A percentile compares a stretch with the other conserved stretches of the same genome.
Evolutionary conservation across 805 yeast genomes (phyloP).

Genomic region (Pichia scutulata): DNA sequence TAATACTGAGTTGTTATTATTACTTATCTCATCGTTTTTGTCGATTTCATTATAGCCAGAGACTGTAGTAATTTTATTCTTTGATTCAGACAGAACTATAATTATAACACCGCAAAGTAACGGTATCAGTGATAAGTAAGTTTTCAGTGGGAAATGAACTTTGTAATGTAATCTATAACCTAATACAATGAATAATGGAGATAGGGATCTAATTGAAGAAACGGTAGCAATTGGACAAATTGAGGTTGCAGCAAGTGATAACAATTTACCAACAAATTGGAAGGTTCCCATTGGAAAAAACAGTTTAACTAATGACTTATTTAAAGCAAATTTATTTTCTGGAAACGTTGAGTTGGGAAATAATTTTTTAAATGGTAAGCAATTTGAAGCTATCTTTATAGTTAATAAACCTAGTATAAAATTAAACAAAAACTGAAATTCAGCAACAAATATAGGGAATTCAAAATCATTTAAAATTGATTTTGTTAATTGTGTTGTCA

Average conservation of each 20-base stretch:
- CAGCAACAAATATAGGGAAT: constrained; percentile 57
- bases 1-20: neutral
- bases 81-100: constrained; percentile 32
- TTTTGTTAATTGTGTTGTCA: constrained; percentile 60
- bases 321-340: constrained; percentile 27
- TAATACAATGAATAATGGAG: constrained; percentile 52
- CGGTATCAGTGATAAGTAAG: constrained; percentile 46
- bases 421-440: constrained; percentile 52
- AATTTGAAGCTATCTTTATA: constrained; percentile 7
- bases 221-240: constrained; percentile 62
- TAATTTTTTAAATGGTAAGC: constrained; percentile 9
- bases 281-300: constrained; percentile 59
- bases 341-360: constrained; percentile 53
- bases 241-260: constrained; percentile 57
- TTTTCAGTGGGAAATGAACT: constrained; percentile 41
- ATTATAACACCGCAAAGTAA: constrained; percentile 46
- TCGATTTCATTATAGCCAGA: neutral
- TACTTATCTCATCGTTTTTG: neutral
- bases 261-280: constrained; percentile 58
- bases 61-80: neutral
- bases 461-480: constrained; percentile 45
- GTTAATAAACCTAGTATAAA: constrained; percentile 24
- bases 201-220: constrained; percentile 59
- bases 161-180: constrained; percentile 46
- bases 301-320: constrained; percentile 35